These are phyloP conservation scores for Neofusicoccum ribis DNA, from an alignment of 2,329 filamentous ascomycete species.

Conservation along the genomic window DNA sequence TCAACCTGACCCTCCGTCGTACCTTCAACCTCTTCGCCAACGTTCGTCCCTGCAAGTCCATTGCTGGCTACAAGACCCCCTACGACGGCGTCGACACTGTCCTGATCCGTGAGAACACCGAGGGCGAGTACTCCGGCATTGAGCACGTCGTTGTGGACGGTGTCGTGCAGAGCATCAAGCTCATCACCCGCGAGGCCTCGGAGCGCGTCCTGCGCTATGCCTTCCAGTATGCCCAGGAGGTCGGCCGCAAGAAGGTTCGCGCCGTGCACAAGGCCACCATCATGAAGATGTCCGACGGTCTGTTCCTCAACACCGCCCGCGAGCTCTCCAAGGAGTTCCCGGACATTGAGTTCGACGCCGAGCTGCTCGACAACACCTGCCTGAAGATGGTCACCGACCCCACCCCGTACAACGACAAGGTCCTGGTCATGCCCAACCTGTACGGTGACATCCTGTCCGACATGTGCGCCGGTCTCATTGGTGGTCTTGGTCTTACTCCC, in stretches of 20 bases:
- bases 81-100: constrained; percentile 97
- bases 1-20: constrained; percentile 96
- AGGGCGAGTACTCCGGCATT: constrained; percentile 99
- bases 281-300: constrained; percentile 99
- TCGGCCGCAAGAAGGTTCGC: constrained; percentile 94
- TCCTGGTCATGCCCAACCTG: constrained; percentile 95
- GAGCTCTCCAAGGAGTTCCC: constrained; percentile 95
- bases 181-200: constrained; percentile 91
- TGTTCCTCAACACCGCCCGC: constrained; percentile 86
- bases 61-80: constrained; percentile 96
- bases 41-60: constrained; percentile 94
- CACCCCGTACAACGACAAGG: constrained; percentile 96
- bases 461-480: constrained; percentile 98
- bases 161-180: constrained; percentile 99
- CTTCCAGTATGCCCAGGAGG: constrained; percentile 94
- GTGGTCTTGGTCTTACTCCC: constrained; percentile 93
- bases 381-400: constrained; percentile 98
- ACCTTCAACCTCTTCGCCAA: constrained; percentile 99
- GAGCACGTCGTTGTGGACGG: constrained; percentile 98
- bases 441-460: constrained; percentile 99
- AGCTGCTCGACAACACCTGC: constrained; percentile 99
- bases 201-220: constrained; percentile 96
- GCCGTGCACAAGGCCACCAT: constrained; percentile 99
- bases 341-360: constrained; percentile 91
- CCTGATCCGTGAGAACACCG: constrained; percentile 98